phyloP scores from a whole-genome alignment of 1,284 basidiomycete species.

The Fistulina hepatica region DNA sequence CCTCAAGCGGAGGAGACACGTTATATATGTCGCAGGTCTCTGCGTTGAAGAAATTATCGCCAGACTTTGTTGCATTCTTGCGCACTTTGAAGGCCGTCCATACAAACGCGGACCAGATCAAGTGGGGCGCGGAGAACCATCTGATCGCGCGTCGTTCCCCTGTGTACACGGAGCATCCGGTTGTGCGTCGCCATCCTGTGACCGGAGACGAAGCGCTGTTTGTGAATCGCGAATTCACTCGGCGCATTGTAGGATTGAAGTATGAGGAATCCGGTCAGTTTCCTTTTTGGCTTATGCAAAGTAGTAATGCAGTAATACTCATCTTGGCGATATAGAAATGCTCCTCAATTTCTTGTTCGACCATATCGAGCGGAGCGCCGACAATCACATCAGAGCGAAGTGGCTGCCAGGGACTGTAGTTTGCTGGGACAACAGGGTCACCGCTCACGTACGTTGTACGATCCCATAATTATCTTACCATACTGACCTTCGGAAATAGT shows the following conservation, averaged over 20 bases:
- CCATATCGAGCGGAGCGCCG: conserved; percentile 11
- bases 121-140: conserved; percentile 7
- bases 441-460: neutral
- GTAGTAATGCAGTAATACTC: neutral
- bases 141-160: conserved; percentile 8
- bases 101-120: conserved; percentile 9
- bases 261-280: too few relatives aligned
- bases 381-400: conserved; percentile 9
- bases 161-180: conserved; percentile 10
- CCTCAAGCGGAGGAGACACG: conserved; percentile 11
- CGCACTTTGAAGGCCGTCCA: conserved; percentile 10
- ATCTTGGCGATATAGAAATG: conserved; percentile 8
- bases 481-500: conserved; percentile 8
- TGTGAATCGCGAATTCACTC: conserved; percentile 12
- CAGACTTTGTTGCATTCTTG: conserved; percentile 9
- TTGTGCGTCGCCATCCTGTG: conserved; percentile 12
- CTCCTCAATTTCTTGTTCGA: conserved; percentile 13
- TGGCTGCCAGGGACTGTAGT: conserved; percentile 13
- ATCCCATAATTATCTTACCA: neutral
- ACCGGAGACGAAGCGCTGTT: conserved; percentile 12
- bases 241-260: conserved; percentile 12
- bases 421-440: conserved; percentile 10
- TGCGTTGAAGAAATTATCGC: conserved; percentile 10
- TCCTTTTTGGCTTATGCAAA: too few relatives aligned
- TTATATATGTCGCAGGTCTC: conserved; percentile 11